phyloP scores from a whole-genome alignment of 2,329 filamentous ascomycete genomes.

The Dichotomopilus funicola region DNA sequence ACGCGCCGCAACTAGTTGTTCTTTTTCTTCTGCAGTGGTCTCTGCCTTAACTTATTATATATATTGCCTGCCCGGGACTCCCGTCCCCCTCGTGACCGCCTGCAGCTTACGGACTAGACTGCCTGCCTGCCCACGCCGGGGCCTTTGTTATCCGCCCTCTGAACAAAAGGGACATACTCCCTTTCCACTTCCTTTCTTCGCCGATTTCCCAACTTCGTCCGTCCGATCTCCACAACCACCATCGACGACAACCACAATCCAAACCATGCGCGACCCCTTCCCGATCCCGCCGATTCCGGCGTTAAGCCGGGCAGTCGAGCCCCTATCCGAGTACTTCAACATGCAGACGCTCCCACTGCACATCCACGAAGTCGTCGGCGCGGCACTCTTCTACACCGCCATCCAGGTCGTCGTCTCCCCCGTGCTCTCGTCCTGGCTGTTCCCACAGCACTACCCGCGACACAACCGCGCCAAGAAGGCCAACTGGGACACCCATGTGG shows the following conservation, averaged over 20 bases:
- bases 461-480: conserved; percentile 59
- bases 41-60: background rate
- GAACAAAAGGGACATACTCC: background rate
- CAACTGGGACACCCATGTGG: conserved; percentile 83
- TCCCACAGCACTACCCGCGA: conserved; percentile 55
- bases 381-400: conserved; percentile 61
- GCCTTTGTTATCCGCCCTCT: background rate
- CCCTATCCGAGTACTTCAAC: conserved; percentile 54
- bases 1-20: too few relatives aligned
- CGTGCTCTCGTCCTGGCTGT: conserved; percentile 53
- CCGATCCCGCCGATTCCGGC: conserved; percentile 55
- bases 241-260: background rate
- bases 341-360: conserved; percentile 66
- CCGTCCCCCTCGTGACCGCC: background rate
- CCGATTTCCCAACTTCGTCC: background rate
- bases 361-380: conserved; percentile 66
- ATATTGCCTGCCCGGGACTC: background rate
- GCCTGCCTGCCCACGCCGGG: too few relatives aligned
- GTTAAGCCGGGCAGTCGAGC: conserved; percentile 51
- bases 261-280: conserved; percentile 65
- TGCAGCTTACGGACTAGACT: too few relatives aligned
- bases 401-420: conserved; percentile 64
- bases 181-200: background rate
- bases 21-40: background rate
- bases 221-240: background rate